Conservation (phyloP, 2,329 filamentous ascomycete genomes). For the Calonectria crousiana region DNA sequence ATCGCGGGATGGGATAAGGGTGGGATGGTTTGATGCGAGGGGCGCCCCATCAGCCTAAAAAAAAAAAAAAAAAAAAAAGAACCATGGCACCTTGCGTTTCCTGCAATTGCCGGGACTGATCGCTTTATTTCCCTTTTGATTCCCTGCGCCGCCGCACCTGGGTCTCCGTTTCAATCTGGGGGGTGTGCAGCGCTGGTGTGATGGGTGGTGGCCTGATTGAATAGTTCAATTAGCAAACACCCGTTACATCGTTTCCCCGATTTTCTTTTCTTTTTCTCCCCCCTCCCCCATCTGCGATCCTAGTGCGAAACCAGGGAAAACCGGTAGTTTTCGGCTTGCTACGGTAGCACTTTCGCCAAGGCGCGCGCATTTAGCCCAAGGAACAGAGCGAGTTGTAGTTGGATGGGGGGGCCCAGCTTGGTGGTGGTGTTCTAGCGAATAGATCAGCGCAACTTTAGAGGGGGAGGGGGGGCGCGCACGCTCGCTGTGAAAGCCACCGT, state of each 20-base stretch:
- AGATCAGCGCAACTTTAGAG: background rate
- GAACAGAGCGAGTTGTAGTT: background rate
- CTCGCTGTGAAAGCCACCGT: background rate
- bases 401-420: background rate
- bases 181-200: constrained; percentile 11
- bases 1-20: background rate
- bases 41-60: background rate
- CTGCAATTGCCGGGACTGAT: background rate
- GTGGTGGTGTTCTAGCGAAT: background rate
- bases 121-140: background rate
- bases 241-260: constrained; percentile 15
- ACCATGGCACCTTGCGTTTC: background rate
- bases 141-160: background rate
- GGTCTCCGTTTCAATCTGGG: background rate
- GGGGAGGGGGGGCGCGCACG: no score
- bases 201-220: background rate
- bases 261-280: background rate
- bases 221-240: constrained; percentile 7
- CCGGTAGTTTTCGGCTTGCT: constrained; percentile 1
- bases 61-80: background rate
- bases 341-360: background rate
- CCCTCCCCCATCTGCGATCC: background rate
- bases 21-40: constrained; percentile 2
- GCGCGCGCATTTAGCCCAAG: background rate
- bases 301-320: background rate